Evolutionary conservation across 208 protist genomes (phyloP), one percentile per base, ranked within the genome.

Genomic region (Wallacemonas sp.): DNA sequence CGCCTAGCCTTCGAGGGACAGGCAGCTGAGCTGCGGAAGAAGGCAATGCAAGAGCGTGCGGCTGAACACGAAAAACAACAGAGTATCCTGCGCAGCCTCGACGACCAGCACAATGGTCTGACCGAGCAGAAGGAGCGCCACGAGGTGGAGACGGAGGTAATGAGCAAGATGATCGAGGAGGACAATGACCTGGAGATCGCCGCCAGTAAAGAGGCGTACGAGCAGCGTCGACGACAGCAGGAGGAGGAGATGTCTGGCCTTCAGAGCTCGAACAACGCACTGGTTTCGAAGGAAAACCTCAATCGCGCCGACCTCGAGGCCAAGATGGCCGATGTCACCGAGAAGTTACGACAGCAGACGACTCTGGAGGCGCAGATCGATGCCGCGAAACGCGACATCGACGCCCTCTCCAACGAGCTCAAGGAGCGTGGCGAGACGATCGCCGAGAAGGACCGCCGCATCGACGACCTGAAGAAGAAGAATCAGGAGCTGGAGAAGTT

Each of bases 401-500:
- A 95, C 57, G 89, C 93, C 12, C 83, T 97, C 34, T 84, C 81
- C 9, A 90, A 96, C 39, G 92, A 98, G 78, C 93, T 98, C 41
- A 82, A 79, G 4, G 97, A 98, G 73, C 89, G 97, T 32, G 94
- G 94, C 19, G 95, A 98, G 57, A 98, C 95, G 19, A 97, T 98
- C 36, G 74, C 81, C 1, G 98, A 99, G 64, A 99, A 99, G 83
- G 98, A 99, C 59, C 94, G 96, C 37, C 86, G 95, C 59, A 98
- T 99, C 24, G 85, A 95, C 67, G 97, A 99, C 55, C 79, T 99
- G 32, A 97, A 97, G 67, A 98, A 97, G 70, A 99, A 99, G 84
- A 99, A 99, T 71, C 94, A 98, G 73, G 97, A 99, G 79, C 79
- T 99, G 32, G 97, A 99, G 63, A 99, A 99, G 82, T 99, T 99